These are phyloP conservation scores for Raddia guianensis DNA, from an alignment of 176 grass and related monocot genomes.

Conservation along the genomic window DNA sequence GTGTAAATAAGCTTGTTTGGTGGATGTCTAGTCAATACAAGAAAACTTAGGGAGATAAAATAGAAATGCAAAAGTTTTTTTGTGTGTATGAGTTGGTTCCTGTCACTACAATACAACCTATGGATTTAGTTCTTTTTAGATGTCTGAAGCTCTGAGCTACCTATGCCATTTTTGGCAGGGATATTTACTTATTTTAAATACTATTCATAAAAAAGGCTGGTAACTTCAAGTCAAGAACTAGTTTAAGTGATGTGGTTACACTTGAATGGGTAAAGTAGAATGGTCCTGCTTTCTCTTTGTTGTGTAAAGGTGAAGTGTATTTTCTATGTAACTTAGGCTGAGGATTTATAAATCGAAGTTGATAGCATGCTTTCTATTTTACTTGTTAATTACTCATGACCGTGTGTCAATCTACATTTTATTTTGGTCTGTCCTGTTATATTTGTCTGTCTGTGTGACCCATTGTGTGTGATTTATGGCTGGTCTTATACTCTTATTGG, in stretches of 20 bases:
- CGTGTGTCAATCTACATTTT: slow-evolving; percentile 24
- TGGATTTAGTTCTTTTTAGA: background rate
- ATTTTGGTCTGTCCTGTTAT: slow-evolving; percentile 4
- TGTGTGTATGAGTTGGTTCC: background rate
- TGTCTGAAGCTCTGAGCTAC: background rate
- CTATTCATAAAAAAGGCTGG: background rate
- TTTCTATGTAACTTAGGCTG: background rate
- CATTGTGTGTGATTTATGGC: background rate
- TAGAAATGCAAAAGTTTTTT: background rate
- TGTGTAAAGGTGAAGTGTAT: background rate
- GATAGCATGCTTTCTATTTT: background rate
- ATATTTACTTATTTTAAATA: background rate
- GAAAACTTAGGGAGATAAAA: background rate
- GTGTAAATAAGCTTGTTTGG: slow-evolving; percentile 7
- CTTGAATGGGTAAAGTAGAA: background rate
- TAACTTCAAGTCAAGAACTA: slow-evolving; percentile 14
- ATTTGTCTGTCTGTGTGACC: background rate
- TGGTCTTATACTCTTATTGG: slow-evolving; percentile 8
- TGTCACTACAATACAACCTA: slow-evolving; percentile 1
- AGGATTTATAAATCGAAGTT: background rate
- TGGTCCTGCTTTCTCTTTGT: background rate
- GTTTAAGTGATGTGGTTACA: slow-evolving; percentile 6
- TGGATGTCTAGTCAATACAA: background rate
- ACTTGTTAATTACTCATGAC: background rate
- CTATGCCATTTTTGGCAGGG: background rate